A percentile compares a stretch with the other conserved stretches of the same genome.
Evolutionary conservation across 257 asterid genomes (phyloP).

Genomic region (Hygrophila difformis): DNA sequence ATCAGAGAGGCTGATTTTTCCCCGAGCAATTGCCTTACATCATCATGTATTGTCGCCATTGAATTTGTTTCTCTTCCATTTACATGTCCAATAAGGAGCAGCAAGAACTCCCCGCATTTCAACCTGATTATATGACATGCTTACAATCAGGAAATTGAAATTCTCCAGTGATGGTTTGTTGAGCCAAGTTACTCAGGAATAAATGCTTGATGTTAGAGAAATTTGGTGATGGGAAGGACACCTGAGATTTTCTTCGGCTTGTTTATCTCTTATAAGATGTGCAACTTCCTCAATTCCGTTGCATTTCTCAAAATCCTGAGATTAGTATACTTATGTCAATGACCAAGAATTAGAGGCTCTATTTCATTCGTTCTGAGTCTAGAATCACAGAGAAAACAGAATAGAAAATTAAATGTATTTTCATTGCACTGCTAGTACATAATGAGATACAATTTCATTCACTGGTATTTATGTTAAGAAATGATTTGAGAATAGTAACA

Average conservation of each 20-base stretch:
- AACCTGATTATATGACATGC: slow-evolving; percentile 39
- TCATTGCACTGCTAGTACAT: too few species aligned
- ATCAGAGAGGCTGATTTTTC: slow-evolving; percentile 87
- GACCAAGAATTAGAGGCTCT: too few species aligned
- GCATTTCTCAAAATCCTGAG: slow-evolving; percentile 84
- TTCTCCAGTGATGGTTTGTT: too few species aligned
- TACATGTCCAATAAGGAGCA: slow-evolving; percentile 85
- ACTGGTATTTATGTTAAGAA: too few species aligned
- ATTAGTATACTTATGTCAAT: slow-evolving; percentile 14
- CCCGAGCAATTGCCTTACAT: slow-evolving; percentile 65
- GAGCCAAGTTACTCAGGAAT: too few species aligned
- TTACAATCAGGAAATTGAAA: background rate
- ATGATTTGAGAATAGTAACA: too few species aligned
- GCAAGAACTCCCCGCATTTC: slow-evolving; percentile 86
- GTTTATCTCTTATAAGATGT: slow-evolving; percentile 62
- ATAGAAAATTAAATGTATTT: too few species aligned
- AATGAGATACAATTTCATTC: too few species aligned
- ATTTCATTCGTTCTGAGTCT: background rate
- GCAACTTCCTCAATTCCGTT: slow-evolving; percentile 95
- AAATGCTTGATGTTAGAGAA: background rate
- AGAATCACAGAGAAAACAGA: background rate
- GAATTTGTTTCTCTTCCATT: slow-evolving; percentile 77
- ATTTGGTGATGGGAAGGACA: slow-evolving; percentile 14
- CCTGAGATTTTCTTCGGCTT: slow-evolving; percentile 75
- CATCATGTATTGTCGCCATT: slow-evolving; percentile 80